These are phyloP conservation scores for Aspergillus haitiensis DNA, from an alignment of 495 filamentous ascomycete species.

Conservation along the genomic window DNA sequence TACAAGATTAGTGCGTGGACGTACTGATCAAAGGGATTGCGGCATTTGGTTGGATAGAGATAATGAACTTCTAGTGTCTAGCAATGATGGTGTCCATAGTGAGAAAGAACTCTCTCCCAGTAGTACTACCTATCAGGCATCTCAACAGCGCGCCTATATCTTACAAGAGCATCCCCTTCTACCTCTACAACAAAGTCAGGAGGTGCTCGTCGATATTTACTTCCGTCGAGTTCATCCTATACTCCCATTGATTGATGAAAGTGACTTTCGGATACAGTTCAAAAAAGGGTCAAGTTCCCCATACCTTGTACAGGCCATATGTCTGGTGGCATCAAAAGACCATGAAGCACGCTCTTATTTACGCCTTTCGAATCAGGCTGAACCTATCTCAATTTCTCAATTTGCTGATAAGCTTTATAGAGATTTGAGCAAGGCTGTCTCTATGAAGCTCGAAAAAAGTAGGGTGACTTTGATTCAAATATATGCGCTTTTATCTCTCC, in stretches of 20 bases:
- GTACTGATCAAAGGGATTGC: conserved; percentile 22
- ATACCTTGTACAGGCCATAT: conserved; percentile 32
- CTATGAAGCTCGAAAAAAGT: conserved; percentile 29
- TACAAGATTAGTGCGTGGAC: conserved; percentile 21
- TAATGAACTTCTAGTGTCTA: conserved; percentile 5
- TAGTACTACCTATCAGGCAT: not conserved
- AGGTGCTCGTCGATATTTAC: conserved; percentile 27
- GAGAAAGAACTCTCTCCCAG: not conserved
- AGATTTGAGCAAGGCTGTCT: conserved; percentile 18
- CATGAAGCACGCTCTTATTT: conserved; percentile 27
- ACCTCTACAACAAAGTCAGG: conserved; percentile 24
- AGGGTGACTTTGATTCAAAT: conserved; percentile 36
- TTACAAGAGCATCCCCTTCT: conserved; percentile 7
- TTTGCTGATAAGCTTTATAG: conserved; percentile 30
- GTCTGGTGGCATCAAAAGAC: conserved; percentile 41
- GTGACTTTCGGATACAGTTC: conserved; percentile 20
- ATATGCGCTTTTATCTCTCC: conserved; percentile 37
- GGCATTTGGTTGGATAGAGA: conserved; percentile 25
- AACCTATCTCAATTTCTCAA: conserved; percentile 19
- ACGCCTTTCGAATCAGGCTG: conserved; percentile 18
- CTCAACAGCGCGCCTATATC: not conserved
- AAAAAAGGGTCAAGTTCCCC: conserved; percentile 20
- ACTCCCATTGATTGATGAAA: conserved; percentile 34
- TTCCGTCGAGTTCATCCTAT: conserved; percentile 29
- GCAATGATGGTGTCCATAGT: not conserved